Evolutionary conservation across 2,329 filamentous ascomycete genomes (phyloP).

Genomic region (Aspergillus sp.): DNA sequence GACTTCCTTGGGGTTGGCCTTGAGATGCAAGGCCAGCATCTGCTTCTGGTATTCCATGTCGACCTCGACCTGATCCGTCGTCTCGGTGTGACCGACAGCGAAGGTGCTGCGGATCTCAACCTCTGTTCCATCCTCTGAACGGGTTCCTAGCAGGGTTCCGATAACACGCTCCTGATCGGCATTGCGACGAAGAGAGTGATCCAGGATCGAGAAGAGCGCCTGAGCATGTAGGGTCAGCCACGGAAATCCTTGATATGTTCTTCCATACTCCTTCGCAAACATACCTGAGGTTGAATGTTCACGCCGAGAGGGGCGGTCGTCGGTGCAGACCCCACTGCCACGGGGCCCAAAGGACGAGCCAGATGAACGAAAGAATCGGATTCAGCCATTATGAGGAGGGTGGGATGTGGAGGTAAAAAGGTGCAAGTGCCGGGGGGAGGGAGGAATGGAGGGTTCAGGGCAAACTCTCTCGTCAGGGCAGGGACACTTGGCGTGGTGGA

Average conservation of each 20-base stretch:
- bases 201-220: conserved; percentile 68
- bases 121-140: conserved; percentile 94
- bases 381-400: conserved; percentile 71
- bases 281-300: conserved; percentile 91
- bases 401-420: conserved; percentile 3
- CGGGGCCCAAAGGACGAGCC: conserved; percentile 83
- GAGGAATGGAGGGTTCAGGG: not conserved
- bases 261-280: conserved; percentile 22
- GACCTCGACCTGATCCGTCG: conserved; percentile 97
- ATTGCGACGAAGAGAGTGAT: conserved; percentile 91
- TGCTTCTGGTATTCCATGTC: conserved; percentile 99
- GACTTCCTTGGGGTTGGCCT: conserved; percentile 88
- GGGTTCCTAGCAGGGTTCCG: conserved; percentile 87
- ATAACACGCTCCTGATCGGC: conserved; percentile 94
- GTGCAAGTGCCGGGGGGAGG: not conserved
- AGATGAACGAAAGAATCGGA: conserved; percentile 91
- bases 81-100: conserved; percentile 97
- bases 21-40: conserved; percentile 93
- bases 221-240: conserved; percentile 28
- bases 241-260: not conserved
- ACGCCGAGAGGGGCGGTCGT: conserved; percentile 90
- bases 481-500: conserved; percentile 30
- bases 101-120: conserved; percentile 96
- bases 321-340: conserved; percentile 73
- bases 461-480: conserved; percentile 13